Evolutionary conservation across 306 rosid genomes (phyloP).

Genomic region (Rosa lucieae): DNA sequence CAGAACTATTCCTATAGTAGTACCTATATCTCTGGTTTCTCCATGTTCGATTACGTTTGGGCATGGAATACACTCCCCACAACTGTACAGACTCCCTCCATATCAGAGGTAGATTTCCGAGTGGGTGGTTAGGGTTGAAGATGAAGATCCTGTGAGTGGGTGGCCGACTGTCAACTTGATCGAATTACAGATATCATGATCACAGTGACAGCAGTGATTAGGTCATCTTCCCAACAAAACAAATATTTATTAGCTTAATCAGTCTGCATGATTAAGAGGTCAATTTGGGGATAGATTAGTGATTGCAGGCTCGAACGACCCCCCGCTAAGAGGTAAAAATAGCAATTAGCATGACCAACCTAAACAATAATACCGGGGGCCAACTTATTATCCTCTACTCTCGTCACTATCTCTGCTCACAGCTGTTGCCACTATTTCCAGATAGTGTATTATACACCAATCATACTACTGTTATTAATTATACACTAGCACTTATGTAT

Average conservation of each 20-base stretch:
- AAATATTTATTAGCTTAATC: not conserved
- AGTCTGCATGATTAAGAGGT: slow-evolving; percentile 29
- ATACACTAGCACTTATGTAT: not conserved
- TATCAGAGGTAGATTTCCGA: too few relatives aligned
- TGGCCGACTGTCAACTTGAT: not conserved
- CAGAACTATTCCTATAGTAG: too few relatives aligned
- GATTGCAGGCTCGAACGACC: slow-evolving; percentile 42
- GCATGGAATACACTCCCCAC: too few relatives aligned
- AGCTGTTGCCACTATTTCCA: slow-evolving; percentile 60
- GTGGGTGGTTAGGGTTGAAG: too few relatives aligned
- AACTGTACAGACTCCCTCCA: too few relatives aligned
- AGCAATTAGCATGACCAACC: slow-evolving; percentile 55
- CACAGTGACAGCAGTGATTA: not conserved
- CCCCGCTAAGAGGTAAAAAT: slow-evolving; percentile 10
- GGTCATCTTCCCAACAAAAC: not conserved
- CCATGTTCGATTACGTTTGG: too few relatives aligned
- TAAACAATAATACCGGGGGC: slow-evolving; percentile 34
- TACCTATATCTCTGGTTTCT: too few relatives aligned
- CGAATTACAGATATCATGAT: not conserved
- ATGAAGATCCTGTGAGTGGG: too few relatives aligned
- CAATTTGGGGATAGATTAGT: slow-evolving; percentile 40
- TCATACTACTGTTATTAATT: not conserved
- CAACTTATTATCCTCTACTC: slow-evolving; percentile 57
- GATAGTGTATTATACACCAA: not conserved
- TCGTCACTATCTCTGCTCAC: slow-evolving; percentile 49